phyloP scores from a whole-genome alignment of 768 basidiomycete species.

The Boletus barrowsii region DNA sequence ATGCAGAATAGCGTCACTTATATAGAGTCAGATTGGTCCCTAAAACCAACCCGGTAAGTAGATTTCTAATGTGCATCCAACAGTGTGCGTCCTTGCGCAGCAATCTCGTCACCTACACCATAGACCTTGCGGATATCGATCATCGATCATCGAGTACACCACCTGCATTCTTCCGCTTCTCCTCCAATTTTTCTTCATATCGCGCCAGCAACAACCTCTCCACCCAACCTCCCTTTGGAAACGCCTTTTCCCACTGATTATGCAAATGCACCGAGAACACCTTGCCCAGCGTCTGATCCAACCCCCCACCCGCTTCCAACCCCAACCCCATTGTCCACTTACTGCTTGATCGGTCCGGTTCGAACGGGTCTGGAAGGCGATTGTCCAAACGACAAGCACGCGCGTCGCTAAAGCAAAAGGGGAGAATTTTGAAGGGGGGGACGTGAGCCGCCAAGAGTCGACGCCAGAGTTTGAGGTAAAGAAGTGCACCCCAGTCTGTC shows the following conservation, averaged over 20 bases:
- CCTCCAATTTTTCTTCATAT: slow-evolving; percentile 45
- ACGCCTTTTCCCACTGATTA: slow-evolving; percentile 92
- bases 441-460: slow-evolving; percentile 69
- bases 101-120: neutral
- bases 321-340: slow-evolving; percentile 69
- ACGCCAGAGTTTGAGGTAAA: slow-evolving; percentile 91
- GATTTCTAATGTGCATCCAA: no score
- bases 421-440: slow-evolving; percentile 87
- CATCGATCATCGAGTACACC: neutral
- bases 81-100: no score
- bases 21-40: no score
- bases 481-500: slow-evolving; percentile 90
- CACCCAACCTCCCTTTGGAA: slow-evolving; percentile 84
- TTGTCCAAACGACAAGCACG: slow-evolving; percentile 91
- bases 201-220: slow-evolving; percentile 67
- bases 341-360: slow-evolving; percentile 47
- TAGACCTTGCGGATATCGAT: neutral
- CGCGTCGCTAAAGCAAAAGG: slow-evolving; percentile 93
- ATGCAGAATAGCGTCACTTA: no score
- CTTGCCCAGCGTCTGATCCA: slow-evolving; percentile 60
- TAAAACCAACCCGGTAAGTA: no score
- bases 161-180: neutral
- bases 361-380: slow-evolving; percentile 89
- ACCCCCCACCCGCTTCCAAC: slow-evolving; percentile 56
- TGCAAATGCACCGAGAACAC: slow-evolving; percentile 91